Base-by-base conservation (phyloP, 164 flowering plant genomes). In the Kalanchoe fedtschenkoi region DNA sequence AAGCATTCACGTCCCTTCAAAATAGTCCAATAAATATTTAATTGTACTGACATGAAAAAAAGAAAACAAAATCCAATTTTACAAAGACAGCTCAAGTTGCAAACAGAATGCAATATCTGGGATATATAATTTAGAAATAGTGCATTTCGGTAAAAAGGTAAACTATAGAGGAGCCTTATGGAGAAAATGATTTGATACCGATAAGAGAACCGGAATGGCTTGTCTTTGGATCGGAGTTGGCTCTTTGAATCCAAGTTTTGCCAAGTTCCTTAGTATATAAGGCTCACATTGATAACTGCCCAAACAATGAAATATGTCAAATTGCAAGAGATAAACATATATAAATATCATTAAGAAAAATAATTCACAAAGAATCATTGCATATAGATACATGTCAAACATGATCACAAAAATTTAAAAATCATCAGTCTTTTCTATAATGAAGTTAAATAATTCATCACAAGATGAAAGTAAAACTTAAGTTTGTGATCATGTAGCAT, bases 221-320 rank as follows among this genome's bases (percentile, higher is more conserved):
- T 92, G 98, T 87, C 91, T 83, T 82, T 92, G 98, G 59, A 92
- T 92, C 63, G 98, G 93, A 55, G 98, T 92, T 70, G 98, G 98
- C 67, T 92, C 98, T 69, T 75, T 79, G 63, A 78, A 87, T 72
- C 96, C 96, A 73, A 84, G 87, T 69, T 80, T 81, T 43, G 75
- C 78, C 58, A 88, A 69, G 71, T 89, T 89, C 63, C 58, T 80
- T 6, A 88, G 62, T 62, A 92, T 55, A 68, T 81, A 84, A 37
- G 80, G 63, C 42, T 71, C 73, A 66, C 96, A 89, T 39, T 60
- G 61, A 75, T 78, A 87, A 70, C 98, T 92, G 87, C 61, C 46
- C 28, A 67, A 37, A n/a, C 66, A 62, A 42, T 58, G 67, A 43
- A 55, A 42, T 1, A 17, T 53, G 29, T 28, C 62, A 41, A 15